phyloP scores from a whole-genome alignment of 73 alveolate species.

The Paramecium tetraurelia region DNA sequence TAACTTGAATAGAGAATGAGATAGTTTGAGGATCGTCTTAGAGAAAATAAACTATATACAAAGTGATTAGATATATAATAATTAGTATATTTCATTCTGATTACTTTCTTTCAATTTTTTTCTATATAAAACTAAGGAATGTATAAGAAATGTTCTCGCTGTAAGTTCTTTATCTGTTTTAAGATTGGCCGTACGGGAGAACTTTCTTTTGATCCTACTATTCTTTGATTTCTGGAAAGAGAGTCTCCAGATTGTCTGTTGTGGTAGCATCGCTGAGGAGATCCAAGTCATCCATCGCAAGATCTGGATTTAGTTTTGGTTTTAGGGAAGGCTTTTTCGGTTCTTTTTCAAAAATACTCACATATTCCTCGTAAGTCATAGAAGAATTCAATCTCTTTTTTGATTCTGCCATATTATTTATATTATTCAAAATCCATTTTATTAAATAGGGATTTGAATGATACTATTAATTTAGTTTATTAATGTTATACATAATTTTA shows the following conservation, averaged over 20 bases:
- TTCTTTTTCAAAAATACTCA: background rate
- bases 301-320: background rate
- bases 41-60: background rate
- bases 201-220: background rate
- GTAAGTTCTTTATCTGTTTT: background rate
- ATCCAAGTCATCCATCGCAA: background rate
- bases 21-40: slow-evolving; percentile 30
- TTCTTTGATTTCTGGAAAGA: background rate
- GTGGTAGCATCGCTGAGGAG: background rate
- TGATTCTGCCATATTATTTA: background rate
- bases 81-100: background rate
- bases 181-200: background rate
- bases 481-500: background rate
- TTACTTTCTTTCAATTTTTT: background rate
- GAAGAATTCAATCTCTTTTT: slow-evolving; percentile 40
- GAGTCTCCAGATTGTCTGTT: background rate
- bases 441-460: background rate
- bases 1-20: slow-evolving; percentile 30
- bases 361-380: slow-evolving; percentile 40
- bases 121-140: slow-evolving; percentile 23
- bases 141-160: slow-evolving; percentile 13
- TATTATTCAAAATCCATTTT: background rate
- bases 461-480: background rate
- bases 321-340: background rate
- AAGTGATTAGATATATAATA: background rate